Evolutionary conservation across 2,329 filamentous ascomycete genomes (phyloP).

Genomic region (Celoporthe dispersa): DNA sequence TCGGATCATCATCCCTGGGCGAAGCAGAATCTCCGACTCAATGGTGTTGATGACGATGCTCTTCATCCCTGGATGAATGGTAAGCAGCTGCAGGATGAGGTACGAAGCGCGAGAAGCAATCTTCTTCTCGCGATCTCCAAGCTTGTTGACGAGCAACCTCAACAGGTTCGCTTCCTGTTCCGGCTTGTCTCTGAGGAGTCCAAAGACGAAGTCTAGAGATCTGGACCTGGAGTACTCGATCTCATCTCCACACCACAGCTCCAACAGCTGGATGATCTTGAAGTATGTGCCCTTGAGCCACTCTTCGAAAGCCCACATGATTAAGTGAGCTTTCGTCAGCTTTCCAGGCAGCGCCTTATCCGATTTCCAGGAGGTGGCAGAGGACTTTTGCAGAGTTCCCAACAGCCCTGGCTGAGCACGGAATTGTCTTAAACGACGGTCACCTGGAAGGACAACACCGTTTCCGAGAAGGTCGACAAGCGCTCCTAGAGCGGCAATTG

Average conservation of each 20-base stretch:
- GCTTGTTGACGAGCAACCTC: constrained; percentile 90
- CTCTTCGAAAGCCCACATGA: constrained; percentile 91
- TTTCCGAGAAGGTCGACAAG: constrained; percentile 93
- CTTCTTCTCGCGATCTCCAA: constrained; percentile 93
- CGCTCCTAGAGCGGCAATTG: constrained; percentile 88
- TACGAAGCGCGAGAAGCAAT: constrained; percentile 94
- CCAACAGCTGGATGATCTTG: constrained; percentile 86
- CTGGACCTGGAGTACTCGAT: constrained; percentile 89
- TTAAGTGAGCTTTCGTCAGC: constrained; percentile 76
- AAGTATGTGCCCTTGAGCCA: constrained; percentile 96
- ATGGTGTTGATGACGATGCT: constrained; percentile 80
- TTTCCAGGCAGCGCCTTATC: constrained; percentile 74
- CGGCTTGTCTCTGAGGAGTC: constrained; percentile 90
- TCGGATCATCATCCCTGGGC: constrained; percentile 83
- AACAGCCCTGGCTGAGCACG: constrained; percentile 77
- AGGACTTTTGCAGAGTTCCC: constrained; percentile 67
- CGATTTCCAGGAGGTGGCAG: constrained; percentile 63
- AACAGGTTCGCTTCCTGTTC: constrained; percentile 96
- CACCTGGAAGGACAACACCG: constrained; percentile 79
- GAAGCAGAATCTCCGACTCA: constrained; percentile 85
- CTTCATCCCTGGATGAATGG: constrained; percentile 92
- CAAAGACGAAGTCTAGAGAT: constrained; percentile 88
- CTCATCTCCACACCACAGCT: constrained; percentile 93
- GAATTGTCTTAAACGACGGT: constrained; percentile 82
- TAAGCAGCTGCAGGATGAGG: constrained; percentile 87